Percentiles rank a stretch among this genome's conserved stretches.
Conservation (phyloP, 768 basidiomycete genomes). For the Kwoniella mangroviensis region DNA sequence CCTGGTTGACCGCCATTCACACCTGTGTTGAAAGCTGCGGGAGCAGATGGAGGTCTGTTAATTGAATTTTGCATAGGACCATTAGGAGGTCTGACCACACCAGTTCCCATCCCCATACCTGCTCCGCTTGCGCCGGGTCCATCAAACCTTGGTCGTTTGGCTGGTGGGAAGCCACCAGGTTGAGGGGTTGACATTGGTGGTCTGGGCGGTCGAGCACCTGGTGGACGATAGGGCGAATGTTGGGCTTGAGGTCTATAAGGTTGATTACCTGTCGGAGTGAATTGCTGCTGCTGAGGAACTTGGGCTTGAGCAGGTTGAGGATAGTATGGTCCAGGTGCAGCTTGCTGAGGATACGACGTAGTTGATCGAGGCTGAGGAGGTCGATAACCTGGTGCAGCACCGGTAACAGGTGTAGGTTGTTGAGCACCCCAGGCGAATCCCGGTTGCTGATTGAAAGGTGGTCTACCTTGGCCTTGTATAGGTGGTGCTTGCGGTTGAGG, state of each 20-base stretch:
- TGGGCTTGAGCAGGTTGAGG: conserved; percentile 44
- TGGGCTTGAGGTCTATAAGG: conserved; percentile 25
- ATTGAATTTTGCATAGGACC: conserved; percentile 53
- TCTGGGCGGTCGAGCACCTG: conserved; percentile 56
- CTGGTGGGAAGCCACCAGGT: conserved; percentile 66
- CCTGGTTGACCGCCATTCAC: conserved; percentile 41
- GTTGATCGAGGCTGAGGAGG: conserved; percentile 61
- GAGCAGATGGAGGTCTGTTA: conserved; percentile 19
- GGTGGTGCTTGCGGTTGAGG: conserved; percentile 26
- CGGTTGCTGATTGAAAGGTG: conserved; percentile 29
- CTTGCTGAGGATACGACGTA: conserved; percentile 44
- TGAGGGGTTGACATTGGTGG: conserved; percentile 57
- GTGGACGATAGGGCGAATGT: conserved; percentile 34
- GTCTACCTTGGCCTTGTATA: conserved; percentile 22
- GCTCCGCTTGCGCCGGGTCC: conserved; percentile 61
- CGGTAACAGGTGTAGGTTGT: conserved; percentile 37
- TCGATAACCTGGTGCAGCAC: conserved; percentile 41
- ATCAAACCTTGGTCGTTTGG: conserved; percentile 88
- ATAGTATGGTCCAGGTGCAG: conserved; percentile 22
- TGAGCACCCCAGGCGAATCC: conserved; percentile 65
- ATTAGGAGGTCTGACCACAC: conserved; percentile 56
- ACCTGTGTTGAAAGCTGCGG: conserved; percentile 16
- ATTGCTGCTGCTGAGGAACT: conserved; percentile 26
- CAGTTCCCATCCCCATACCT: conserved; percentile 6
- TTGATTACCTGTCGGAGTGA: conserved; percentile 17